These are phyloP conservation scores for Fragilariopsis cylindrus DNA, from an alignment of 108 stramenopile genomes.

Conservation along the genomic window DNA sequence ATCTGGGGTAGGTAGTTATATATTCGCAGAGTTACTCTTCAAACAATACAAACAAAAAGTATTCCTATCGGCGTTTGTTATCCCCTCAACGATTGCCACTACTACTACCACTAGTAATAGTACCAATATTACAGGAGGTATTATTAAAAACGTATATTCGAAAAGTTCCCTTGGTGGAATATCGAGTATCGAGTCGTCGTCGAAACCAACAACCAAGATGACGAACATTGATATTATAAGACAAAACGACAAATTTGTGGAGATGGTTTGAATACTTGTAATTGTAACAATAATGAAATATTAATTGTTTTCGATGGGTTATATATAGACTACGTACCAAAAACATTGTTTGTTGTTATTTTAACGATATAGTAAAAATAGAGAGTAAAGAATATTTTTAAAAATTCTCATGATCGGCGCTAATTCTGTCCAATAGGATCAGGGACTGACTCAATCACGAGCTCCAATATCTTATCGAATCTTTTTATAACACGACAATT, in stretches of 20 bases:
- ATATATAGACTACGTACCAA: neutral
- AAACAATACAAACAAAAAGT: slow-evolving; percentile 18
- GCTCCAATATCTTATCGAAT: too few relatives aligned
- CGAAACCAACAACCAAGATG: neutral
- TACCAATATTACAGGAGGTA: neutral
- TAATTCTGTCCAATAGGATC: too few relatives aligned
- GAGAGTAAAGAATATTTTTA: too few relatives aligned
- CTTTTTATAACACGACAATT: too few relatives aligned
- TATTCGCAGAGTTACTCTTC: slow-evolving; percentile 10
- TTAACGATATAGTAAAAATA: too few relatives aligned
- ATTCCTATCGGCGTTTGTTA: slow-evolving; percentile 11
- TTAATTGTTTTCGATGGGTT: too few relatives aligned
- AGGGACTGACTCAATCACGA: too few relatives aligned
- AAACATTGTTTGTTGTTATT: neutral
- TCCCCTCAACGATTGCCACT: neutral
- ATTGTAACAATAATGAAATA: too few relatives aligned
- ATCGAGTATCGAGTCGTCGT: too few relatives aligned
- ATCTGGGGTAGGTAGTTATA: neutral
- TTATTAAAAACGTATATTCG: too few relatives aligned
- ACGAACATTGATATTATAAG: neutral
- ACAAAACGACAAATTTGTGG: neutral
- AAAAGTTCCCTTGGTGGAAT: too few relatives aligned
- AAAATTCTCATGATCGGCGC: too few relatives aligned
- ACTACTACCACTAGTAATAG: neutral
- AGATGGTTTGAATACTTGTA: neutral